A percentile compares a stretch with the other conserved stretches of the same genome.
phyloP scores from a whole-genome alignment of 176 grass and related monocot species.

The Oryza glumipatula region DNA sequence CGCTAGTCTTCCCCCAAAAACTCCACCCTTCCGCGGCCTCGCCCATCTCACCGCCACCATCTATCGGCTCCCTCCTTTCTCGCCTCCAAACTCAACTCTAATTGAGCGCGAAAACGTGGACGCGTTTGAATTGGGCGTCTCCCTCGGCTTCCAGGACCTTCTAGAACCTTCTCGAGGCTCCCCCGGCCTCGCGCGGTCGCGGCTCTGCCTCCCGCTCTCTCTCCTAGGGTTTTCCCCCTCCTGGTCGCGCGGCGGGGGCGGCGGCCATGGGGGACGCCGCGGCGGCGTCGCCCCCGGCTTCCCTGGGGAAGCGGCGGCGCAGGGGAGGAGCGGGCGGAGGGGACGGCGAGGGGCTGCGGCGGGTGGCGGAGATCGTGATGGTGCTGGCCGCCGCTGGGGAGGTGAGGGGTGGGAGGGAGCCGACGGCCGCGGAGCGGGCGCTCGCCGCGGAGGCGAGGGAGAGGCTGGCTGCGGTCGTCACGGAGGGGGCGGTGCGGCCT shows the following conservation, averaged over 20 bases:
- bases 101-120: conserved; percentile 76
- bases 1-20: conserved; percentile 41
- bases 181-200: neutral
- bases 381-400: conserved; percentile 76
- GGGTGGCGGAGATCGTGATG: conserved; percentile 97
- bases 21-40: conserved; percentile 36
- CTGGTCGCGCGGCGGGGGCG: neutral
- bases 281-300: conserved; percentile 20
- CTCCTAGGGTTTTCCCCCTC: conserved; percentile 49
- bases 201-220: neutral
- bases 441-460: conserved; percentile 82
- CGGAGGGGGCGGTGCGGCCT: conserved; percentile 55
- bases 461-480: conserved; percentile 58
- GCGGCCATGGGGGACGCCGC: conserved; percentile 47
- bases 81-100: conserved; percentile 33
- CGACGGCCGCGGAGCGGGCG: conserved; percentile 76
- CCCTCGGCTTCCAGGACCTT: conserved; percentile 20
- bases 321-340: neutral
- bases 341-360: conserved; percentile 59
- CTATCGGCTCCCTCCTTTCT: conserved; percentile 38
- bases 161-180: conserved; percentile 45
- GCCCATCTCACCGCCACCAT: conserved; percentile 63
- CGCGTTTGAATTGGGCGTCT: conserved; percentile 63
- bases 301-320: conserved; percentile 50
- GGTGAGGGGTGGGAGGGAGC: conserved; percentile 77